Base-by-base conservation (phyloP, 2,329 filamentous ascomycete genomes). In the Coniochaeta sp. region DNA sequence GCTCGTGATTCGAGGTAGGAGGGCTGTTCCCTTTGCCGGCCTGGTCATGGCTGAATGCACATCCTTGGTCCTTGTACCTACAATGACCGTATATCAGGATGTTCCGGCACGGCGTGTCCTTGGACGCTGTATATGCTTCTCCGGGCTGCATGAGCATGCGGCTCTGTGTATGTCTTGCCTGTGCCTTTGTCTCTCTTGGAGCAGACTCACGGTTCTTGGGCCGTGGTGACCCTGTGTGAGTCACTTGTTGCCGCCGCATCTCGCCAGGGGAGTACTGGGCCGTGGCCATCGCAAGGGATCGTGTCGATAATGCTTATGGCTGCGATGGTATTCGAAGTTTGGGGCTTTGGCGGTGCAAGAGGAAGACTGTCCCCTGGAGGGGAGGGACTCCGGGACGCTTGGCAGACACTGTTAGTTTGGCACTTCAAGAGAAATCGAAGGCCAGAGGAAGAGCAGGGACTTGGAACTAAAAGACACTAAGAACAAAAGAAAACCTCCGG, bases 1-100 rank as follows among this genome's bases (percentile, higher is more conserved):
- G 54, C 22, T 56, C 54, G 30, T 80, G 79, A 62, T 69, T 69
- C 71, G 76, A 17, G 62, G 47, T 52, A 8, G 47, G 47, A 16
- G 47, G 47, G 14, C 47, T 52, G 14, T 77, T 44, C 5, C 38
- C 38, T 16, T 57, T 57, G 64, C 87, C 91, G 66, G 85, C 81
- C 61, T 86, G 84, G 66, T 95, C 90, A 75, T 96, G 92, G 70
- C 92, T 95, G 77, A 96, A 96, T 65, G 89, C 87, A 76, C 92
- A 96, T 77, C 90, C 91, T 76, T 90, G 88, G 71, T 96, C 91
- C 77, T 96, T 90, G 75, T 92, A 96, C 65, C 91, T 89, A 74
- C 92, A 97, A 75, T 93, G 90, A 60, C 92, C 92, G 73, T 96
- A 96, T 68, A 97, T 96, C 63, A 92, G 84, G 63, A 97, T 89